Evolutionary conservation across 352 stramenopile genomes (phyloP), one percentile per base, ranked within the genome.

Genomic region (Blastocystis sp.): DNA sequence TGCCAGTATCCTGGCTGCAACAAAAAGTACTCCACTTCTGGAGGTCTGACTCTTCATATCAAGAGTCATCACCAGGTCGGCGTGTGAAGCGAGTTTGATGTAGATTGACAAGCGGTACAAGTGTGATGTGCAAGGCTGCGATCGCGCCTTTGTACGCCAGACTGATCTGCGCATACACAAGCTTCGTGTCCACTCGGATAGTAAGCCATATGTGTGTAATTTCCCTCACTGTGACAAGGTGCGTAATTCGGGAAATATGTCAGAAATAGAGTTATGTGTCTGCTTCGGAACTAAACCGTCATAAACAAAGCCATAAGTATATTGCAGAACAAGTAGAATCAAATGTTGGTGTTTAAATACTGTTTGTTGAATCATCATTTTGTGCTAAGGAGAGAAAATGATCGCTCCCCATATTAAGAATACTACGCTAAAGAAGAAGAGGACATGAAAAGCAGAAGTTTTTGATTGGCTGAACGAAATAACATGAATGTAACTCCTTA

Each of bases 81-180:
- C 39, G 47, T 23, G 9, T 6, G 15, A 2, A 45, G 7, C 9
- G 0, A 47, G 34, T 75, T 6, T 29, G 9, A 9, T 39, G 11
- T 29, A 88, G 77, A 79, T 68, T 43, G 77, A 88, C 53, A 88
- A 88, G 56, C 73, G 70, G 47, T 88, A 45, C 41, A 88, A 88
- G 29, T 88, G 77, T 43, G 77, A 88, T 55, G 66, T 88, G 34
- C 34, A 39, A 5, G 77, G 77, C 26, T 88, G 77, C 26, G 77
- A 88, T 8, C 73, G 59, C 29, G 77, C 77, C 9, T 88, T 88
- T 55, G 77, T 88, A 9, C 13, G 77, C 41, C 34, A 59, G 53
- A 88, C 77, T n/a, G 77, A 88, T n/a, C 26, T 88, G 62, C 73
- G 70, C 18, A 64, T 88, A 13, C 77, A 88, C 55, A 88, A 79